Evolutionary conservation across 1,284 basidiomycete species (phyloP), one percentile per base, ranked within the genome.

Genomic region (Rhodotorula sp.): DNA sequence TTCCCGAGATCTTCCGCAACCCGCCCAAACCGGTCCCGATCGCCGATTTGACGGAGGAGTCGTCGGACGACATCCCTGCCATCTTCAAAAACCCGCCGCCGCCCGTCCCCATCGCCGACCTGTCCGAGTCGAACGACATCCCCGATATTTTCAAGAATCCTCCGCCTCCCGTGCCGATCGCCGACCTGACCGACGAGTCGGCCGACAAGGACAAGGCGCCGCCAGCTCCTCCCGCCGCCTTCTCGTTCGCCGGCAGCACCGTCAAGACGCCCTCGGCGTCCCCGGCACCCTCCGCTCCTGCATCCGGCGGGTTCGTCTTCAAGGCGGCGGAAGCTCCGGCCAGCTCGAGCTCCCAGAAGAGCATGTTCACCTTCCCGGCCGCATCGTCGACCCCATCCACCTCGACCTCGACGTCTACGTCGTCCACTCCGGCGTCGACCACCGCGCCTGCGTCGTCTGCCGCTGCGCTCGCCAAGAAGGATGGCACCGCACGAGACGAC

Each of bases 241-340:
- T 78, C 59, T 73, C 72, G 16, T 78, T 76, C 41, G 78, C 74
- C 9, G 74, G 75, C 1, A 63, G 60, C 14, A 59, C 64, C 19
- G 73, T 78, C 69, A 74, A 67, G 58, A 44, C 60, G 16, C 5
- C 41, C 10, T 25, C 44, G 7, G 42, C 77, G 10, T 54, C 73
- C 4, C 41, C 59, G 1, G 34, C 72, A 7, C 14, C 65, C 5
- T 16, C 71, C 23, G n/a, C 69, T 3, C 73, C 77, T 9, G 52
- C 59, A 16, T 21, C 50, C 2, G 78, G 77, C 21, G 75, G 76
- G 3, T 79, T 79, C 60, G 74, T 76, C n/a, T 76, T 77, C 70
- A 75, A 79, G 49, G 44, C 53, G 34, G 55, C 77, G 2, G 61
- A 56, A 27, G 70, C 73, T 7, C 56, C 69, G 3, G 42, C 62